phyloP scores from a whole-genome alignment of 495 filamentous ascomycete species.

The Neurospora pannonica region DNA sequence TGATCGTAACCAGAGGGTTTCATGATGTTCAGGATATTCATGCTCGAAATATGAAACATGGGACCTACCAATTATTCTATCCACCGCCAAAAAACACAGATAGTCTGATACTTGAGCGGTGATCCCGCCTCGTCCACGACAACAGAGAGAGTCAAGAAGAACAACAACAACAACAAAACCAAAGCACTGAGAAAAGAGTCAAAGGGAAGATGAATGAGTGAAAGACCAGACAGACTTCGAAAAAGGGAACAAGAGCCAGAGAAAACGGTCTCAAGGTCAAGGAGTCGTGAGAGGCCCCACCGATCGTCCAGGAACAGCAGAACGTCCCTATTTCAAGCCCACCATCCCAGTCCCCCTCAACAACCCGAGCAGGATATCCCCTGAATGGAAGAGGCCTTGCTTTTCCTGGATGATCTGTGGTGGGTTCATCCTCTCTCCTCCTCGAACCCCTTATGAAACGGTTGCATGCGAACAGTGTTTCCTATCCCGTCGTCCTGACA shows the following conservation, averaged over 20 bases:
- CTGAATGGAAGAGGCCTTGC: background rate
- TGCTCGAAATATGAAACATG: background rate
- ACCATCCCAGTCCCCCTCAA: background rate
- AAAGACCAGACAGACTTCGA: background rate
- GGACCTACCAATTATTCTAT: background rate
- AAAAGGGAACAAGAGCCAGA: background rate
- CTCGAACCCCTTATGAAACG: background rate
- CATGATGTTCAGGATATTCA: background rate
- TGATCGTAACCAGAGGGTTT: background rate
- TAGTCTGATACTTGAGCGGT: background rate
- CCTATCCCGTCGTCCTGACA: background rate
- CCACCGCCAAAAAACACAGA: background rate
- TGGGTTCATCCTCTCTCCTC: background rate
- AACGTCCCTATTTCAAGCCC: background rate
- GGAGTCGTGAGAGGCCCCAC: background rate
- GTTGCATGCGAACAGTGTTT: background rate
- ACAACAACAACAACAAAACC: background rate
- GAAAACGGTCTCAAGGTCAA: background rate
- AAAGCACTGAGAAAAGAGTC: background rate
- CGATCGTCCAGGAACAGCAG: background rate
- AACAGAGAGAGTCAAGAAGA: background rate
- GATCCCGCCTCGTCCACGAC: background rate
- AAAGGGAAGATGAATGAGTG: background rate
- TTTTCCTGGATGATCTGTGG: background rate
- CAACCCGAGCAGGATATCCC: background rate